A percentile compares a stretch with the other conserved stretches of the same genome.
Conservation (phyloP, 768 basidiomycete species). For the Pleurotus sapidus region DNA sequence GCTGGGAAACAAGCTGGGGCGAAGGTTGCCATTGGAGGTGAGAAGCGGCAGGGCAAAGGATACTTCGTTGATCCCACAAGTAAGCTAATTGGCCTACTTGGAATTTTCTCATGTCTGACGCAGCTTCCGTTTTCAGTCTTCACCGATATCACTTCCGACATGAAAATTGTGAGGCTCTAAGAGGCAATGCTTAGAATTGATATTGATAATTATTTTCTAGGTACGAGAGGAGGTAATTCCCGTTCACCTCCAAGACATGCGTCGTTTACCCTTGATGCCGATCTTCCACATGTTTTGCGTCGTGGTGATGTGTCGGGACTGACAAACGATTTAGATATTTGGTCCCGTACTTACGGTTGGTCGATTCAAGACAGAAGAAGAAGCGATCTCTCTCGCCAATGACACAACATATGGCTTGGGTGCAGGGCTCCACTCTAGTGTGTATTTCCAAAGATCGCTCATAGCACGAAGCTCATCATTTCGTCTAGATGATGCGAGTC, state of each 20-base stretch:
- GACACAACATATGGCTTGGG: conserved; percentile 89
- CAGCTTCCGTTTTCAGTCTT: conserved; percentile 54
- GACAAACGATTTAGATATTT: conserved; percentile 63
- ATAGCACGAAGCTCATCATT: conserved; percentile 10
- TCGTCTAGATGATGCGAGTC: conserved; percentile 66
- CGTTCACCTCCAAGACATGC: not conserved
- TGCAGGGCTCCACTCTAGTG: conserved; percentile 87
- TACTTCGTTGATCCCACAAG: conserved; percentile 90
- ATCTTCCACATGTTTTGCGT: conserved; percentile 8
- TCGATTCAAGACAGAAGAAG: conserved; percentile 83
- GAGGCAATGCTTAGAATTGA: not conserved
- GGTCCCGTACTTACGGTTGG: conserved; percentile 88
- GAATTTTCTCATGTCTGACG: not conserved
- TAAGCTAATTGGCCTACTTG: conserved; percentile 30
- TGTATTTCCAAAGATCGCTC: conserved; percentile 16
- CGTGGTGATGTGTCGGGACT: not conserved
- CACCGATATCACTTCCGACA: conserved; percentile 70
- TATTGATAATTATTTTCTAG: conserved; percentile 24
- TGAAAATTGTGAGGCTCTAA: conserved; percentile 71
- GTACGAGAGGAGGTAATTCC: conserved; percentile 65
- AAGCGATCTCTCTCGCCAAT: conserved; percentile 83
- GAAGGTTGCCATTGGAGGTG: conserved; percentile 73
- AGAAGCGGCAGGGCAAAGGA: conserved; percentile 72
- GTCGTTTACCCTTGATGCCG: not conserved
- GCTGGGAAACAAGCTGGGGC: conserved; percentile 84